These are phyloP conservation scores for Penicillium crustosum DNA, from an alignment of 2,329 filamentous ascomycete species.

Conservation along the genomic window DNA sequence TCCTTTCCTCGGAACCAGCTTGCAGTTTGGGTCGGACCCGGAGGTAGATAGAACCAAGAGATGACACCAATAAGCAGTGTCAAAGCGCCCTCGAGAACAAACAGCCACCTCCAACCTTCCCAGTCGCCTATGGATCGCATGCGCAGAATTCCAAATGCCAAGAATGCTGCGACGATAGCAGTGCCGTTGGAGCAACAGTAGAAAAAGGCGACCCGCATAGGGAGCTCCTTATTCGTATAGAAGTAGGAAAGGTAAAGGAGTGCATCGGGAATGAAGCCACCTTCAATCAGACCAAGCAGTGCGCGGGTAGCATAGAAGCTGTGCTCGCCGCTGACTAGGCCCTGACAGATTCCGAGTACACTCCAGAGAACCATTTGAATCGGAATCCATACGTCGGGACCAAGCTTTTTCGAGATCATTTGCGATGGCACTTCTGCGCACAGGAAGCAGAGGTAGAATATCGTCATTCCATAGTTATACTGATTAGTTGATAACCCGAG, in stretches of 20 bases:
- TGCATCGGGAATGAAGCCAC: conserved; percentile 46
- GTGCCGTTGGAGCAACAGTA: neutral
- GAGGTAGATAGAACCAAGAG: conserved; percentile 53
- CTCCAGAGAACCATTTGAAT: conserved; percentile 50
- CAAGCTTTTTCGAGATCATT: conserved; percentile 55
- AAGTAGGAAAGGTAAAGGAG: conserved; percentile 7
- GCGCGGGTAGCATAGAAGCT: conserved; percentile 43
- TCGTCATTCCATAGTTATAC: conserved; percentile 51
- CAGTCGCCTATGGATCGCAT: conserved; percentile 4
- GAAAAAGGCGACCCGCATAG: conserved; percentile 5
- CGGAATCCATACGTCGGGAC: conserved; percentile 57
- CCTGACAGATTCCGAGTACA: conserved; percentile 43
- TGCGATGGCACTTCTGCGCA: conserved; percentile 58
- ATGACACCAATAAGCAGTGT: conserved; percentile 7
- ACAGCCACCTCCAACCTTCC: conserved; percentile 12
- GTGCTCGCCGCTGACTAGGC: conserved; percentile 46
- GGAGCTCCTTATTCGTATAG: conserved; percentile 2
- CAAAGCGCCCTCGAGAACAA: conserved; percentile 8
- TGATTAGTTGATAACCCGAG: conserved; percentile 36
- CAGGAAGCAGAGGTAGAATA: conserved; percentile 56
- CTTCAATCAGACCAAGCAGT: conserved; percentile 48
- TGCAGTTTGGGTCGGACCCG: conserved; percentile 63
- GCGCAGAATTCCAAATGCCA: conserved; percentile 12
- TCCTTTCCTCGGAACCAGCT: conserved; percentile 58
- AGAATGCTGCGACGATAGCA: conserved; percentile 4